A percentile compares a stretch with the other conserved stretches of the same genome.
Conservation (phyloP, 495 filamentous ascomycete species). For the Apodospora peruviana region DNA sequence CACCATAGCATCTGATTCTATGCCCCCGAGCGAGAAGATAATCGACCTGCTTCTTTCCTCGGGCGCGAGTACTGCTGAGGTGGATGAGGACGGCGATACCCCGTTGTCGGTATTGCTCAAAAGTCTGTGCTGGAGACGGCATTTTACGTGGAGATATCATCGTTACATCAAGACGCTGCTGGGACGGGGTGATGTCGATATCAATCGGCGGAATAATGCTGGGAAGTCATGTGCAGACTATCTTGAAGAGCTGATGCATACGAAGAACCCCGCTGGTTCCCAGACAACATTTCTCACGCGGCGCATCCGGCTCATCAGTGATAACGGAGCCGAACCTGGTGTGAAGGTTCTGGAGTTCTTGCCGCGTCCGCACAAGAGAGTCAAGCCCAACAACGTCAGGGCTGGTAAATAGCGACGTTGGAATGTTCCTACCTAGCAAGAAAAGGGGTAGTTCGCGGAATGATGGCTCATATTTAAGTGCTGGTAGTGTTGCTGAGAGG, state of each 20-base stretch:
- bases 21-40: constrained; percentile 10
- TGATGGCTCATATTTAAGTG: no score
- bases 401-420: no score
- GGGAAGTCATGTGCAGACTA: constrained; percentile 10
- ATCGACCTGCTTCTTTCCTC: constrained; percentile 11
- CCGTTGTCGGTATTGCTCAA: constrained; percentile 15
- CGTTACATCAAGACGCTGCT: constrained; percentile 13
- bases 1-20: constrained; percentile 1
- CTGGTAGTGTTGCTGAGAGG: no score
- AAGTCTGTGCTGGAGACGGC: constrained; percentile 5
- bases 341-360: constrained; percentile 11
- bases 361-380: constrained; percentile 8
- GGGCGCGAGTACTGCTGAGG: constrained; percentile 6
- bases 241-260: constrained; percentile 11
- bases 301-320: constrained; percentile 11
- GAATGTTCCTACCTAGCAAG: no score
- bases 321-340: constrained; percentile 1
- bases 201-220: constrained; percentile 14
- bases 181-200: constrained; percentile 10
- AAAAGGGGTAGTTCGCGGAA: no score
- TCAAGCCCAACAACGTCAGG: neutral
- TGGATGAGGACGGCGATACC: constrained; percentile 11
- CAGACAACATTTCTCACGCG: constrained; percentile 13
- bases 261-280: neutral
- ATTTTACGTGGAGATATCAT: constrained; percentile 13